Conservation (phyloP, 192 early-diverging fungal species). For the Entrophospora sp. region DNA sequence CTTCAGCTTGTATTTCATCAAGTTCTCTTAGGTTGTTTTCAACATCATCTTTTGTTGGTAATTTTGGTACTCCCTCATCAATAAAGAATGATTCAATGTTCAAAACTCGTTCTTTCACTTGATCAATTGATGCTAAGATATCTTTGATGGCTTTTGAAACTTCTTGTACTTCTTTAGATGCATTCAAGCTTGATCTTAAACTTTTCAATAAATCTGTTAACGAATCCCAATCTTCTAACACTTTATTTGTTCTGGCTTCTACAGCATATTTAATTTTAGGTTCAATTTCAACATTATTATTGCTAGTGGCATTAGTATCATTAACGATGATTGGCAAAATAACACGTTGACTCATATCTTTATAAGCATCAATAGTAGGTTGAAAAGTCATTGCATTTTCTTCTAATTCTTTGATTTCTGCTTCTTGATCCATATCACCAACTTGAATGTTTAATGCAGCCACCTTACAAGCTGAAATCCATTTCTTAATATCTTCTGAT, state of each 20-base stretch:
- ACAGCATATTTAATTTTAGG: conserved; percentile 18
- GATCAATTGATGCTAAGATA: conserved; percentile 9
- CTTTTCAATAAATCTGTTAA: conserved; percentile 19
- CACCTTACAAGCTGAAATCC: conserved; percentile 26
- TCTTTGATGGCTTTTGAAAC: conserved; percentile 15
- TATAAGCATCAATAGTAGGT: not conserved
- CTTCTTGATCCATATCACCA: conserved; percentile 8
- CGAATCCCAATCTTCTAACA: conserved; percentile 27
- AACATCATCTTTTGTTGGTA: conserved; percentile 17
- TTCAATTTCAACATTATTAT: conserved; percentile 4
- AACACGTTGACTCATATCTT: not conserved
- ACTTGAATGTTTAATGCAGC: conserved; percentile 11
- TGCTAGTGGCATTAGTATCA: not conserved
- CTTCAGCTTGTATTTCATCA: conserved; percentile 22
- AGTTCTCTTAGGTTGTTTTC: conserved; percentile 10
- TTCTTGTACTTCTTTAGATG: conserved; percentile 15
- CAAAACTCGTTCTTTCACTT: conserved; percentile 18
- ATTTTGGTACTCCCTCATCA: not conserved
- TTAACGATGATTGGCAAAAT: not conserved
- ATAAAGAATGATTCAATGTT: conserved; percentile 20
- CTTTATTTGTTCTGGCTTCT: conserved; percentile 16
- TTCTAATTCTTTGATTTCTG: conserved; percentile 1
- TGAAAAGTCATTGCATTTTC: conserved; percentile 9
- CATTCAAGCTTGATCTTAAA: conserved; percentile 13
- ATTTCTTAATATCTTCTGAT: conserved; percentile 31